phyloP scores from a whole-genome alignment of 169 alveolate genomes.

The Eimeria brunetti region DNA sequence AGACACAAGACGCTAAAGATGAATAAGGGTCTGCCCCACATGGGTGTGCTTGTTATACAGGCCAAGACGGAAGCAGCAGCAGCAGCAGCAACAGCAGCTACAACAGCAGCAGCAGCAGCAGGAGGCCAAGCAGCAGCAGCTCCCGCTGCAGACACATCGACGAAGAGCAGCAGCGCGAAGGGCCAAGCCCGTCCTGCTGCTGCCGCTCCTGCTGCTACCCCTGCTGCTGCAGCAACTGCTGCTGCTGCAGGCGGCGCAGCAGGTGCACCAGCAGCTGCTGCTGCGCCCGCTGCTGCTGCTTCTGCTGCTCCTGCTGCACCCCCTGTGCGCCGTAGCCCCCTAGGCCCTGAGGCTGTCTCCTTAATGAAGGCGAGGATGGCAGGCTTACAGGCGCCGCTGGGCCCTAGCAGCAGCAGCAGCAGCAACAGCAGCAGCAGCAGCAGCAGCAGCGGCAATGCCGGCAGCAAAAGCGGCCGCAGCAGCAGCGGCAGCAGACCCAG shows the following conservation, averaged over 20 bases:
- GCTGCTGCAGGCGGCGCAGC: slow-evolving; percentile 31
- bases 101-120: background rate
- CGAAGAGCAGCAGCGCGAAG: slow-evolving; percentile 30
- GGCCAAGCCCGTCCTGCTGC: slow-evolving; percentile 19
- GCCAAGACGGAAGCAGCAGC: slow-evolving; percentile 17
- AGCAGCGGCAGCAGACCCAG: too few species aligned
- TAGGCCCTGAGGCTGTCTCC: slow-evolving; percentile 16
- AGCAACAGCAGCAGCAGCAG: slow-evolving; percentile 55
- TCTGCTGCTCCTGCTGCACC: background rate
- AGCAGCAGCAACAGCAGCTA: background rate
- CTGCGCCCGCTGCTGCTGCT: slow-evolving; percentile 10
- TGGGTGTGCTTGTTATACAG: background rate
- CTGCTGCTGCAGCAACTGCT: slow-evolving; percentile 16
- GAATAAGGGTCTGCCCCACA: too few species aligned
- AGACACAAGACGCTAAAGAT: background rate
- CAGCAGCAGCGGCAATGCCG: background rate
- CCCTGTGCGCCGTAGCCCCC: slow-evolving; percentile 12
- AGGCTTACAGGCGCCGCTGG: background rate
- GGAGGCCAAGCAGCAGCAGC: too few species aligned
- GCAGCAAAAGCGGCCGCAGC: background rate
- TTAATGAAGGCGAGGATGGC: slow-evolving; percentile 23
- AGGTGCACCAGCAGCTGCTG: slow-evolving; percentile 11
- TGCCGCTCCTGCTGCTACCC: slow-evolving; percentile 12
- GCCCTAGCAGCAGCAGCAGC: slow-evolving; percentile 33
- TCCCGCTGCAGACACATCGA: background rate